A percentile compares a stretch with the other conserved stretches of the same genome.
These are phyloP conservation scores for Paraurostyla sp. DNA, from an alignment of 73 alveolate genomes.

Conservation along the genomic window DNA sequence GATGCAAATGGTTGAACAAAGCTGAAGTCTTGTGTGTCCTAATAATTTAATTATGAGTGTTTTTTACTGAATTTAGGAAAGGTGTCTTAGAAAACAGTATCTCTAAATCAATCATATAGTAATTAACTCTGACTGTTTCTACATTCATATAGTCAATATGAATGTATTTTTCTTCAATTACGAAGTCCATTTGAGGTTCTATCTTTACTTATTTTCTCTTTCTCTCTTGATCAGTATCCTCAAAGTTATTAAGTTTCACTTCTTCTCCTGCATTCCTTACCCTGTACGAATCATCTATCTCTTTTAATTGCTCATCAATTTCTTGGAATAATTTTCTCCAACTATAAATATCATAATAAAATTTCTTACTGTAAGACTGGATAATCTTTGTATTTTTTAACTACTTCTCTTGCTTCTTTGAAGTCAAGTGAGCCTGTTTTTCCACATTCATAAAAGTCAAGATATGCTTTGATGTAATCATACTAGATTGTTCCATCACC, in stretches of 20 bases:
- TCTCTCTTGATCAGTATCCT: conserved; percentile 77
- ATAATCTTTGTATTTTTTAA: conserved; percentile 73
- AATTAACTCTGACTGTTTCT: conserved; percentile 70
- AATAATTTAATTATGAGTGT: background rate
- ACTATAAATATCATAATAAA: conserved; percentile 58
- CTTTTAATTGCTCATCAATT: conserved; percentile 78
- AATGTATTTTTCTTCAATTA: conserved; percentile 69
- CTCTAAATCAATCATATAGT: conserved; percentile 90
- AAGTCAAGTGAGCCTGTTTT: conserved; percentile 78
- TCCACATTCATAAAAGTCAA: conserved; percentile 43
- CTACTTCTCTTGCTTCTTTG: conserved; percentile 78
- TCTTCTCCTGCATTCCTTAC: conserved; percentile 66
- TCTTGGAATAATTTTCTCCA: conserved; percentile 91
- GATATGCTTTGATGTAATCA: conserved; percentile 33
- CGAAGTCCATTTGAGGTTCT: conserved; percentile 72
- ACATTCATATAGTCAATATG: conserved; percentile 79
- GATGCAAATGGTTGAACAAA: conserved; percentile 83
- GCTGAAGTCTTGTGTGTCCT: conserved; percentile 83
- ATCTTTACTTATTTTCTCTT: conserved; percentile 75
- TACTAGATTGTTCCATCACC: background rate
- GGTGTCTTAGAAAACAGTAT: conserved; percentile 93
- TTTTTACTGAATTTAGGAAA: conserved; percentile 74
- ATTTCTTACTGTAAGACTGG: conserved; percentile 76
- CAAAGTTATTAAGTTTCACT: conserved; percentile 65
- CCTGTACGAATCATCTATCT: conserved; percentile 69